Base-by-base conservation (phyloP, 2,329 filamentous ascomycete species). In the Ophiostoma pallidulum region DNA sequence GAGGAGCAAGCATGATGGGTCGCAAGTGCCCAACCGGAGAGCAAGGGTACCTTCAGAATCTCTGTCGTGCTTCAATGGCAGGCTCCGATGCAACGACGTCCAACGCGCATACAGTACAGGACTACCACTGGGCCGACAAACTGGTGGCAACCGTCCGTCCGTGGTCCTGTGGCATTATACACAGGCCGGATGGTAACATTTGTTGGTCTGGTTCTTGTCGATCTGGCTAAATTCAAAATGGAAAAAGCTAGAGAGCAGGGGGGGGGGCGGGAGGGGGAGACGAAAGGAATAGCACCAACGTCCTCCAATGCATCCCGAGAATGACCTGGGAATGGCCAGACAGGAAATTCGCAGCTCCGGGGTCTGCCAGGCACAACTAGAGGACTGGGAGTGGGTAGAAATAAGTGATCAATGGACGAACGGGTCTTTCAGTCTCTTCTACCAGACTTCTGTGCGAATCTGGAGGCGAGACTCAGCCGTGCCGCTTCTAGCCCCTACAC, bases 171-270 rank as follows among this genome's bases (percentile, higher is more conserved):
- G n/a, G n/a, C 39, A 24, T 18, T 46, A 22, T 16, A 37, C 39
- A 16, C 36, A 33, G 26, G 18, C 26, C 26, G 26, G 26, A 36
- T 38, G 24, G 26, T 24, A 28, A 39, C 35, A 37, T n/a, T 18
- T 20, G 18, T 28, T n/a, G n/a, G n/a, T n/a, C 16, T 22, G 13
- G n/a, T 22, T 22, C 26, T 37, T 31, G 32, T 31, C 24, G 26
- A 19, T 24, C 43, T 35, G 43, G 43, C 43, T 46, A 46, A 46
- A 46, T 28, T 46, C 35, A 36, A 39, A 13, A 46, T 38, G 24
- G 26, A 18, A 35, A 45, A 44, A 37, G 7, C 14, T 5, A 32
- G 13, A 16, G 24, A 24, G 16, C 4, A 32, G 14, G 29, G 12
- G 14, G 29, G 13, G 4, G 13, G 6, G 12, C 19, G 14, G 3